Evolutionary conservation across 768 basidiomycete genomes (phyloP), one percentile per base, ranked within the genome.

Genomic region (Rhodosporidiobolus sp.): DNA sequence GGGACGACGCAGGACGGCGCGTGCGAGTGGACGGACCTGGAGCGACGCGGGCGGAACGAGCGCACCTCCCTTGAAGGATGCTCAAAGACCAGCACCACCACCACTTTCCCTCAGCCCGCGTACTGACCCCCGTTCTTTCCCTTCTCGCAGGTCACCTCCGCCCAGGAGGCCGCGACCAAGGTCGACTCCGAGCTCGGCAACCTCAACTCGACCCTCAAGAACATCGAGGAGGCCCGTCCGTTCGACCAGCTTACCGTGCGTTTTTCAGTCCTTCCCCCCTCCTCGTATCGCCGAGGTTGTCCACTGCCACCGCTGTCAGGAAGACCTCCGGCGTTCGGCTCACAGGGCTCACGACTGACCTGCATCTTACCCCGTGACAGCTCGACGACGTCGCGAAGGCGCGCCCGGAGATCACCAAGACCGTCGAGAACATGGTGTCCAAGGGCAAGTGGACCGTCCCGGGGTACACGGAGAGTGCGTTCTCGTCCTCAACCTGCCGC

Each of bases 371-470:
- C 20, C 52, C 19, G 4, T n/a, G 59, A 11, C 65, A 95, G 93
- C 85, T 88, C 73, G 88, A 90, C 79, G 95, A 99, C 73, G 91
- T 98, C 77, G 88, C 89, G 77, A 86, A 88, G 73, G 95, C 95
- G 34, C 90, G 96, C 83, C 96, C 96, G 26, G 91, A 92, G 82
- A 88, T 98, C 81, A 84, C 85, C 50, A 88, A 96, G 83, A 88
- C 90, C 54, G 91, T 96, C 70, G 92, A 97, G 84, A 90, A 86
- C 77, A 95, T 96, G 93, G 82, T 97, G 75, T 88, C 90, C 87
- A 94, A 97, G 84, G 94, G 94, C 83, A 96, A 97, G 85, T 96
- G 92, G 90, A 92, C 90, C 79, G 94, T 97, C 69, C 95, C 95
- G 79, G 94, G 94, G 48, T 83, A 83, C 81, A 79, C 79, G 76